Base-by-base conservation (phyloP, 768 basidiomycete species). In the Boletus sp. region DNA sequence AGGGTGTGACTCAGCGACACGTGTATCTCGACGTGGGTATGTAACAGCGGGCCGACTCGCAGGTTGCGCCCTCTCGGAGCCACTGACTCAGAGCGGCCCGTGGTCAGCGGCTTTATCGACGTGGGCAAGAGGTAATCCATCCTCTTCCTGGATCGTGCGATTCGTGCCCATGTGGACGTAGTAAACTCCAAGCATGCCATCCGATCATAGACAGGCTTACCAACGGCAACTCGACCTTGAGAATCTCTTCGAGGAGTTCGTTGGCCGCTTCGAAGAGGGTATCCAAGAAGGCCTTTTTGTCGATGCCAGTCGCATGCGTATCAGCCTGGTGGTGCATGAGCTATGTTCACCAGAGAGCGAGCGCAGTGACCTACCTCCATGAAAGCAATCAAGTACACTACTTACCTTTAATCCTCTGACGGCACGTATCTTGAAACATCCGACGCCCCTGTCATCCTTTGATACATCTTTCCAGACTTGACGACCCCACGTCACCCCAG, bases 391-490 rank as follows among this genome's bases (percentile, higher is more conserved):
- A 50, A 30, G 39, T 59, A 45, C 8, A 54, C 17, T 1, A 15
- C 10, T 20, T 1, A 15, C 10, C 46, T 52, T 52, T 7, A 48
- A 33, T 1, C 56, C 56, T n/a, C 15, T 47, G 40, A 52, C 39
- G 29, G 58, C n/a, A 52, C 4, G 56, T 42, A n/a, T 47, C 24
- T n/a, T 37, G 14, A 29, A 55, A 55, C 20, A 55, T 32, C 9
- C n/a, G n/a, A 3, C 39, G 12, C 47, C 52, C 30, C 47, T 54
- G 36, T 57, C 36, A 4, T 51, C 50, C 14, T 42, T 24, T 7
- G 14, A 6, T 30, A 44, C 45, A 8, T 47, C 40, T 45, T 36
- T 46, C 50, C 57, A 59, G 3, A 52, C 40, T 53, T 44, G 56
- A n/a, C 50, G 40, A 39, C 50, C 58, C n/a, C n/a, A n/a, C n/a